Evolutionary conservation across 2,329 filamentous ascomycete genomes (phyloP), one percentile per base, ranked within the genome.

Genomic region (Cladosporium colombiae): DNA sequence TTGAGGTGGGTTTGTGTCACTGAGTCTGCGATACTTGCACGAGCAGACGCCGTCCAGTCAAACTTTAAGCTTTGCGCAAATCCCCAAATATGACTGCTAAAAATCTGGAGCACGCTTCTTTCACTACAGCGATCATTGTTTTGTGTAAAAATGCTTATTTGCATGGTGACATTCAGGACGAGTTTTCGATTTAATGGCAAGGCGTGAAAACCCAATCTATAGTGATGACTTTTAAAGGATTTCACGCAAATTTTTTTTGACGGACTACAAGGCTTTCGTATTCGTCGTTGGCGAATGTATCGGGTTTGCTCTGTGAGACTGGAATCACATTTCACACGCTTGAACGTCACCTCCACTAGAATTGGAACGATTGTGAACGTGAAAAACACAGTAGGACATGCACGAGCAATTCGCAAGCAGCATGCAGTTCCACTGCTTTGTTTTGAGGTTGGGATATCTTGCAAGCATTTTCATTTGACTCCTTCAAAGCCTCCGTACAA

Each of bases 381-480:
- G 25, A 25, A 31, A 27, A n/a, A 59, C 21, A 59, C 56, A 59
- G 23, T 37, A 13, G 35, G 16, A 29, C 56, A n/a, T 46, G 56
- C 33, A 44, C n/a, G 37, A 46, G 23, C 33, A 11, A 21, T 29
- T 44, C 14, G 56, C 33, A 40, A 57, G 55, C 33, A 57, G 55
- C 55, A 57, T 57, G 29, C 31, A 40, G 37, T 59, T 27, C 56
- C 25, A 16, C 7, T 46, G 40, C 23, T 59, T 59, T 16, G 27
- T 29, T 57, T 59, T 25, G 56, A 59, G 56, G 56, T 63, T 63
- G 50, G 50, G 61, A 53, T 40, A 46, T 63, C 37, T 56, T 44
- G 50, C 50, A 63, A 63, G 61, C 61, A 56, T 46, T 62, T 63
- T 63, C 50, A 63, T 63, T 55, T 37, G 61, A 63, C 61, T 63